A percentile compares a stretch with the other conserved stretches of the same genome.
phyloP scores from a whole-genome alignment of 2,329 filamentous ascomycete species.

The Dactylella cylindrospora region DNA sequence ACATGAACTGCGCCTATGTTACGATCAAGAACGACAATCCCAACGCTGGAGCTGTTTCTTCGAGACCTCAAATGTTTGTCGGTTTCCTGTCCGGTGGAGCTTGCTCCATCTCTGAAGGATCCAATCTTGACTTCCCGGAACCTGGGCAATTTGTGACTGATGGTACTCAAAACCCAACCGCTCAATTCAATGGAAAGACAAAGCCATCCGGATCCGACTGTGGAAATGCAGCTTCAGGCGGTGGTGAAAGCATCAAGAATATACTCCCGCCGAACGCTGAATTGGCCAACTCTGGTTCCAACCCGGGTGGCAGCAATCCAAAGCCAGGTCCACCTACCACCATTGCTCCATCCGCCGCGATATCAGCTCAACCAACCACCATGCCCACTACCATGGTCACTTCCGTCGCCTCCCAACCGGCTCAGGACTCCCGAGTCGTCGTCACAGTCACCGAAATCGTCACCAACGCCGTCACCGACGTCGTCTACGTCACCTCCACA shows the following conservation, averaged over 20 bases:
- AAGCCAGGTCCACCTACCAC: background rate
- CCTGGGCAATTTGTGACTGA: constrained; percentile 23
- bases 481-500: constrained; percentile 17
- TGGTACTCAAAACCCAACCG: constrained; percentile 4
- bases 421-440: background rate
- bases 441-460: constrained; percentile 24
- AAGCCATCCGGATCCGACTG: constrained; percentile 10
- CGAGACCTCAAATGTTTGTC: constrained; percentile 31
- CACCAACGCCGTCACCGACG: constrained; percentile 8
- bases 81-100: constrained; percentile 5
- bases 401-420: background rate
- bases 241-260: constrained; percentile 7
- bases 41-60: background rate
- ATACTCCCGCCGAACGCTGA: background rate
- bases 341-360: background rate
- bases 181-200: constrained; percentile 10
- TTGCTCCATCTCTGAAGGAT: constrained; percentile 8
- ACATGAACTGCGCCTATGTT: constrained; percentile 80
- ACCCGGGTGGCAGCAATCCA: background rate
- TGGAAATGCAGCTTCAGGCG: constrained; percentile 15
- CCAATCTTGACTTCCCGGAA: constrained; percentile 27
- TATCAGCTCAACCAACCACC: background rate
- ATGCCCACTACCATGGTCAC: constrained; percentile 1
- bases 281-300: constrained; percentile 15
- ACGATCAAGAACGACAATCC: constrained; percentile 58